Percentiles rank a stretch among this genome's conserved stretches.
Conservation (phyloP, 441 rosid genomes). For the Jatropha multifida region DNA sequence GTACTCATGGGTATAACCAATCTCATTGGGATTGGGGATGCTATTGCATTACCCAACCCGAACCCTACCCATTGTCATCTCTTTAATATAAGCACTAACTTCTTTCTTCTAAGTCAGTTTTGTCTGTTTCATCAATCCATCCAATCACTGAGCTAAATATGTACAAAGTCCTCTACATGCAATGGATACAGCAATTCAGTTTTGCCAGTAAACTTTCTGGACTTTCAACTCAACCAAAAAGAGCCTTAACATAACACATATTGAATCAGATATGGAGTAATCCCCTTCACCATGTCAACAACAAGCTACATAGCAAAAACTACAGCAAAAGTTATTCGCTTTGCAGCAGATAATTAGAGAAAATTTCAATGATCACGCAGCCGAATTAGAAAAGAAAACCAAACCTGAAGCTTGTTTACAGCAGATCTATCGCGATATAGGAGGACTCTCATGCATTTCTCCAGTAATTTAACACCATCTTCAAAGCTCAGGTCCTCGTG, state of each 20-base stretch:
- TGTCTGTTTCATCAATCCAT: neutral
- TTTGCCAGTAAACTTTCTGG: neutral
- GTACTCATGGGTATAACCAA: too few species aligned
- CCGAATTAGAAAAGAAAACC: conserved; percentile 9
- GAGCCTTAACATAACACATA: neutral
- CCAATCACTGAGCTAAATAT: neutral
- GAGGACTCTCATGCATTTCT: conserved; percentile 98
- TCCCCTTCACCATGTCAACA: neutral
- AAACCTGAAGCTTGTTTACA: conserved; percentile 95
- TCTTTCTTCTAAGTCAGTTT: too few species aligned
- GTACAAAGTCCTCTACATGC: neutral
- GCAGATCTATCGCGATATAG: conserved; percentile 96
- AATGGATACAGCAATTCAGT: neutral
- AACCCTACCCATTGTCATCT: too few species aligned
- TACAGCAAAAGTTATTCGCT: neutral
- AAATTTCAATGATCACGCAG: neutral
- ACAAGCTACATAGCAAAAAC: neutral
- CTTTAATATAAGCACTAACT: neutral
- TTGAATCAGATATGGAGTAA: neutral
- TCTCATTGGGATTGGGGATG: too few species aligned
- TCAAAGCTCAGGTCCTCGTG: conserved; percentile 82
- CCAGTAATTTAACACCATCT: conserved; percentile 89
- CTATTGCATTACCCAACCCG: too few species aligned
- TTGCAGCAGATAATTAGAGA: neutral
- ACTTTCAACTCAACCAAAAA: neutral